phyloP scores from a whole-genome alignment of 148 eudicot species.

The Euryodendron excelsum region DNA sequence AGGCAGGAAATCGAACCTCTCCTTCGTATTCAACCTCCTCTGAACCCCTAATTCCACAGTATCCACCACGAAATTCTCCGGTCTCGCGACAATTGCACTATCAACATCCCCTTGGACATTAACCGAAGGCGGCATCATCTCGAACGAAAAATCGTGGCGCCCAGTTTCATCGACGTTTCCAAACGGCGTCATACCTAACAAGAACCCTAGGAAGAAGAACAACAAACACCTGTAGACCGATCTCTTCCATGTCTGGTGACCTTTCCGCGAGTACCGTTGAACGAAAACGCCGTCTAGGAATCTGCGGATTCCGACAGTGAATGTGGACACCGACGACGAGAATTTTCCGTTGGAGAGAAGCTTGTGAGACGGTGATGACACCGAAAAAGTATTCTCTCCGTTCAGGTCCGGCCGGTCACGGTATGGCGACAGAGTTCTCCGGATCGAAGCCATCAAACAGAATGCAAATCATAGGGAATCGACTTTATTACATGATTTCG shows the following conservation, averaged over 20 bases:
- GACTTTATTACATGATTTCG: neutral
- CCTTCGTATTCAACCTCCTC: conserved; percentile 17
- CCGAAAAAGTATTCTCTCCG: conserved; percentile 51
- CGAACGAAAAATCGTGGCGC: conserved; percentile 44
- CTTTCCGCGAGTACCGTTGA: conserved; percentile 21
- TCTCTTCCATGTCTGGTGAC: conserved; percentile 45
- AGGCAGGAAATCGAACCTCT: conserved; percentile 40
- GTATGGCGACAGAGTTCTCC: conserved; percentile 70
- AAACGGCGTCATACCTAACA: conserved; percentile 70
- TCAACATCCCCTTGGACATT: conserved; percentile 15
- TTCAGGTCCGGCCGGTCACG: conserved; percentile 51
- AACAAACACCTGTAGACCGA: conserved; percentile 53
- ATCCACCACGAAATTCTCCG: conserved; percentile 15
- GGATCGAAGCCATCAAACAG: conserved; percentile 73
- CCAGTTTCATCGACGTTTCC: conserved; percentile 41
- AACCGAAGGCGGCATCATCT: conserved; percentile 21
- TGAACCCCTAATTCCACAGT: conserved; percentile 27
- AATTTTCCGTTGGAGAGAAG: conserved; percentile 29
- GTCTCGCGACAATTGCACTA: conserved; percentile 2
- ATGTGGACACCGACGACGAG: no score
- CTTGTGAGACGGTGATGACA: conserved; percentile 52
- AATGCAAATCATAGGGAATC: conserved; percentile 8
- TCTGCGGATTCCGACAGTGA: conserved; percentile 27
- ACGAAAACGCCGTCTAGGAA: conserved; percentile 31
- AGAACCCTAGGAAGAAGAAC: conserved; percentile 62